Evolutionary conservation across 2,329 filamentous ascomycete species (phyloP).

Genomic region (Anthostomella pinea): DNA sequence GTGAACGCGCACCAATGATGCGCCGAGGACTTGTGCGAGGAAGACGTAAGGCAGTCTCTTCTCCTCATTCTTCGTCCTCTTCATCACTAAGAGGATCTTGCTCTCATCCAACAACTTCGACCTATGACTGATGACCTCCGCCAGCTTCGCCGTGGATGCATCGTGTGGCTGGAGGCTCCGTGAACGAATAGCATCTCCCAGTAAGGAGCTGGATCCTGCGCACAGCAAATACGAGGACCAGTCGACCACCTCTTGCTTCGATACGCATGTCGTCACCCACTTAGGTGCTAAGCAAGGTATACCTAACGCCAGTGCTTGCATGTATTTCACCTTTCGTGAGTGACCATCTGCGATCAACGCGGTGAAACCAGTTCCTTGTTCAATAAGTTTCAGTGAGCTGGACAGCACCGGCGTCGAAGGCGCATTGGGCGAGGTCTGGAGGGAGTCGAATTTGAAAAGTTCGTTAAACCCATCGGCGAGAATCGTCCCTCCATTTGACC

Average conservation of each 20-base stretch:
- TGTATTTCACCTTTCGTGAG: conserved; percentile 84
- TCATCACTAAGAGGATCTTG: conserved; percentile 70
- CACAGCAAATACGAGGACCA: conserved; percentile 84
- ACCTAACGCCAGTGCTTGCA: conserved; percentile 88
- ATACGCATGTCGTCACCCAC: conserved; percentile 75
- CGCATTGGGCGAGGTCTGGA: conserved; percentile 26
- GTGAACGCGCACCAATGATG: conserved; percentile 63
- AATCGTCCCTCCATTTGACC: conserved; percentile 68
- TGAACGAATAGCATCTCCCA: conserved; percentile 75
- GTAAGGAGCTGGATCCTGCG: conserved; percentile 73
- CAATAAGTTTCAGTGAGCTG: conserved; percentile 49
- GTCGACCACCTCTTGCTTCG: conserved; percentile 58
- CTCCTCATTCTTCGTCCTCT: conserved; percentile 59
- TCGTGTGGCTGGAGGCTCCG: conserved; percentile 64
- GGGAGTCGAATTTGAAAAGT: conserved; percentile 59
- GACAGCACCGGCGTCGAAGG: conserved; percentile 21
- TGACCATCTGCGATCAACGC: conserved; percentile 84
- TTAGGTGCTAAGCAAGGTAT: conserved; percentile 79
- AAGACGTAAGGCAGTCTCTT: conserved; percentile 74
- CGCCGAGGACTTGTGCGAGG: conserved; percentile 74
- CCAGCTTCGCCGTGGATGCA: conserved; percentile 53
- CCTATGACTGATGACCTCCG: conserved; percentile 56
- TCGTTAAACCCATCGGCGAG: conserved; percentile 76
- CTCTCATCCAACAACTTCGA: conserved; percentile 61
- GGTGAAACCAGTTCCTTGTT: conserved; percentile 66